These are phyloP conservation scores for Zalaria obscura DNA, from an alignment of 2,329 filamentous ascomycete species.

Conservation along the genomic window DNA sequence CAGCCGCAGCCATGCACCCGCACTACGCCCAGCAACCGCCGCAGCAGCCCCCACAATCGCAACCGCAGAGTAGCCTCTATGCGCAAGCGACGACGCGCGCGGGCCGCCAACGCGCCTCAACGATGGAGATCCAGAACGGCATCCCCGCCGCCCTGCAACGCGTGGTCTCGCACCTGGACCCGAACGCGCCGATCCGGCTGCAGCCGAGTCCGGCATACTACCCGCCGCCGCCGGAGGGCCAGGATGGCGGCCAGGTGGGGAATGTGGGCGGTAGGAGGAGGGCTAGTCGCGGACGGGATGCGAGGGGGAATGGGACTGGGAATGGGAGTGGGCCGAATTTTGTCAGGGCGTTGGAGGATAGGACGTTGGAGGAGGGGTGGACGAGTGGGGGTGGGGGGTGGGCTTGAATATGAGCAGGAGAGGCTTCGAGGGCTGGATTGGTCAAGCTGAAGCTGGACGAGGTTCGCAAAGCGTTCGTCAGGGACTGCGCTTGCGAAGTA, in stretches of 20 bases:
- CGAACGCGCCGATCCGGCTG: slow-evolving; percentile 80
- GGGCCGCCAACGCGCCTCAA: slow-evolving; percentile 78
- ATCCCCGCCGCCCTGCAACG: slow-evolving; percentile 87
- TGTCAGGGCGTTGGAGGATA: slow-evolving; percentile 85
- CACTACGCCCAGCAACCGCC: slow-evolving; percentile 24
- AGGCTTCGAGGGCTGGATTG: no score
- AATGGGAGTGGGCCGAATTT: slow-evolving; percentile 51
- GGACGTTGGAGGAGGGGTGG: slow-evolving; percentile 81
- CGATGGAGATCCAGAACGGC: slow-evolving; percentile 69
- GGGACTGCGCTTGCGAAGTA: no score
- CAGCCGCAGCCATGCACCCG: slow-evolving; percentile 17
- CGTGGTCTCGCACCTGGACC: slow-evolving; percentile 90
- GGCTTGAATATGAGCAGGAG: no score
- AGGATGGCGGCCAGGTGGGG: slow-evolving; percentile 50
- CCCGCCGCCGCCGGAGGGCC: slow-evolving; percentile 76
- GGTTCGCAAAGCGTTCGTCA: no score
- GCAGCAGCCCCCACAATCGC: slow-evolving; percentile 18
- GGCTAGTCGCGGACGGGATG: slow-evolving; percentile 30
- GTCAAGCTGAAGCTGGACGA: no score
- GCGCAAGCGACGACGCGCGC: slow-evolving; percentile 63
- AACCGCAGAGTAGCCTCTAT: slow-evolving; percentile 57
- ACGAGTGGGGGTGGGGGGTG: slow-evolving; percentile 9
- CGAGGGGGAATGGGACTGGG: slow-evolving; percentile 30
- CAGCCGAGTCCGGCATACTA: slow-evolving; percentile 97
- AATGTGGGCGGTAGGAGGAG: slow-evolving; percentile 63